phyloP scores from a whole-genome alignment of 2,329 filamentous ascomycete species.

The Aspergillus luchuensis region DNA sequence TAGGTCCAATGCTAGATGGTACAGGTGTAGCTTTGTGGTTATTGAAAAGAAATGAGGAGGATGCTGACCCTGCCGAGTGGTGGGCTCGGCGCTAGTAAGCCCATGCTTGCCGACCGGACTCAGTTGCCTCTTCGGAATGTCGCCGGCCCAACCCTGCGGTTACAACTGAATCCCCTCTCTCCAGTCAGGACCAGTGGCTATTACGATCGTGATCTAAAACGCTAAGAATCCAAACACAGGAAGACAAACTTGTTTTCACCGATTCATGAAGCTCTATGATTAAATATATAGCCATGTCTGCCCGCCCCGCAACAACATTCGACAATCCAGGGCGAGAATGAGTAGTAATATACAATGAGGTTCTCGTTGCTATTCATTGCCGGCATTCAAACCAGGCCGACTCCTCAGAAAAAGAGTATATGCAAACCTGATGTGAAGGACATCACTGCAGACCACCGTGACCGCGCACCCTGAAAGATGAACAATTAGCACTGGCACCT shows the following conservation, averaged over 20 bases:
- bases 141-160: too few species aligned
- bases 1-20: neutral
- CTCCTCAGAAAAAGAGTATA: neutral
- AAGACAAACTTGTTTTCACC: neutral
- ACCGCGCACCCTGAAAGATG: neutral
- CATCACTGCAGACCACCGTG: neutral
- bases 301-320: neutral
- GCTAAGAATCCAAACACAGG: neutral
- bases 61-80: too few species aligned
- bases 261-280: constrained; percentile 1
- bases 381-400: neutral
- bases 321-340: neutral
- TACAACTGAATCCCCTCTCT: too few species aligned
- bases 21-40: neutral
- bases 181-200: too few species aligned
- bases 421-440: neutral
- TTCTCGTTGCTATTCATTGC: constrained; percentile 7
- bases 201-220: too few species aligned
- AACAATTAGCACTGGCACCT: neutral
- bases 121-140: too few species aligned
- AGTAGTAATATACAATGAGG: neutral
- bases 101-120: too few species aligned
- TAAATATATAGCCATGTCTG: constrained; percentile 1
- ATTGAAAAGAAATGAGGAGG: neutral
- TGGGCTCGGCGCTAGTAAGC: neutral